Evolutionary conservation across 2,329 filamentous ascomycete genomes (phyloP).

Genomic region (Emericellopsis cladophorae): DNA sequence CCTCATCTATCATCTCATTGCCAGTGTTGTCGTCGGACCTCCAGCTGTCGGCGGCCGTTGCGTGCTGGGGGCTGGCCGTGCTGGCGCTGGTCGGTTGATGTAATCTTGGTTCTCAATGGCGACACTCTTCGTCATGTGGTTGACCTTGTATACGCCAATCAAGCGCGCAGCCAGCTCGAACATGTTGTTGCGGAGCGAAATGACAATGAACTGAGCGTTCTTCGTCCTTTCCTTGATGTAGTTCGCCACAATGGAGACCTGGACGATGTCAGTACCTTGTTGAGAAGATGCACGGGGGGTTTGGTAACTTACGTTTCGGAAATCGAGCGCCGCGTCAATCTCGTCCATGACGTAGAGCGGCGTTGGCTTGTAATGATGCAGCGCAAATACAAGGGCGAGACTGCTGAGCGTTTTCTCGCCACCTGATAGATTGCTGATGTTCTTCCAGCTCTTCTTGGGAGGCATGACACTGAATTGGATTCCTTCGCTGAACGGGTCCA

Average conservation of each 20-base stretch:
- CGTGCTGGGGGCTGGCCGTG: constrained; percentile 10
- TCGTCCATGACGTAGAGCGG: constrained; percentile 99
- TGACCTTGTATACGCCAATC: constrained; percentile 98
- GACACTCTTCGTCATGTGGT: constrained; percentile 93
- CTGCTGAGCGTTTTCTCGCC: constrained; percentile 95
- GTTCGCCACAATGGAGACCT: constrained; percentile 94
- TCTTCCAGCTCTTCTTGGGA: constrained; percentile 99
- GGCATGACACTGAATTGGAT: constrained; percentile 98
- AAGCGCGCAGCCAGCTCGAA: constrained; percentile 94
- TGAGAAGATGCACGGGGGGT: background rate
- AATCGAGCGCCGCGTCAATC: constrained; percentile 95
- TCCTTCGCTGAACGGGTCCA: constrained; percentile 94
- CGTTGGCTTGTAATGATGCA: constrained; percentile 97
- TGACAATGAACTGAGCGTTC: constrained; percentile 98
- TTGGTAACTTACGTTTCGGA: constrained; percentile 69
- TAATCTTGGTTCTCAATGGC: constrained; percentile 80
- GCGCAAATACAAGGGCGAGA: constrained; percentile 88
- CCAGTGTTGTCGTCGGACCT: constrained; percentile 19
- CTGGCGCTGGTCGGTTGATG: constrained; percentile 30
- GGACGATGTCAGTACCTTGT: constrained; percentile 1
- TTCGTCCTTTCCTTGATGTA: constrained; percentile 99
- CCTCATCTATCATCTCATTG: constrained; percentile 15
- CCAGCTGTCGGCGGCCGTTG: constrained; percentile 12
- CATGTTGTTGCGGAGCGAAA: constrained; percentile 98
- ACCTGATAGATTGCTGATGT: constrained; percentile 89